A percentile compares a stretch with the other conserved stretches of the same genome.
phyloP scores from a whole-genome alignment of 495 filamentous ascomycete genomes.

The Aspergillus ellipticus region DNA sequence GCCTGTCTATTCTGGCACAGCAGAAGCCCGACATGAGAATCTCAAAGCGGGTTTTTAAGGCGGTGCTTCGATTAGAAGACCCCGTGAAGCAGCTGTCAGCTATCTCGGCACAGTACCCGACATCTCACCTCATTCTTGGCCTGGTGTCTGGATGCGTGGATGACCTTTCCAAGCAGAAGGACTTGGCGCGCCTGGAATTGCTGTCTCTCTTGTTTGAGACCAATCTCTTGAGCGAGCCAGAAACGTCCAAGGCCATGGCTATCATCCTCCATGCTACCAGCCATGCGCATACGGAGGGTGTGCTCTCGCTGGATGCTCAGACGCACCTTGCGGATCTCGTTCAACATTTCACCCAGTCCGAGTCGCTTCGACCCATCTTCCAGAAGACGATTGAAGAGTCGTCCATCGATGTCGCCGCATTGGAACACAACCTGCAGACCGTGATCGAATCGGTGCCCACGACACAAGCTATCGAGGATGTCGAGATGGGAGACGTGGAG shows the following conservation, averaged over 20 bases:
- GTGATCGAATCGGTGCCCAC: slow-evolving; percentile 49
- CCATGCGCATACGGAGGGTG: slow-evolving; percentile 31
- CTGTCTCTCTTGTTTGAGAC: slow-evolving; percentile 59
- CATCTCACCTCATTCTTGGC: slow-evolving; percentile 71
- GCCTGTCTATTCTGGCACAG: slow-evolving; percentile 74
- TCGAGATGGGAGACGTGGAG: slow-evolving; percentile 47
- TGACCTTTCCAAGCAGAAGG: slow-evolving; percentile 58
- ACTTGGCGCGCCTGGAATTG: slow-evolving; percentile 50
- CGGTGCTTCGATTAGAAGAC: slow-evolving; percentile 60
- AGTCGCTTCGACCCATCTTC: slow-evolving; percentile 53
- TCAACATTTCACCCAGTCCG: slow-evolving; percentile 54
- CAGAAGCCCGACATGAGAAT: slow-evolving; percentile 56
- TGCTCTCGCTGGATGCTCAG: slow-evolving; percentile 47
- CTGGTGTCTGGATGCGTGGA: slow-evolving; percentile 63
- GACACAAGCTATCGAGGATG: slow-evolving; percentile 43
- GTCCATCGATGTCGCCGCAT: slow-evolving; percentile 59
- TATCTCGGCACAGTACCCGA: slow-evolving; percentile 59
- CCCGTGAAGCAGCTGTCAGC: slow-evolving; percentile 55
- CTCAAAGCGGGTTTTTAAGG: slow-evolving; percentile 64
- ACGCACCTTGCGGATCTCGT: slow-evolving; percentile 61
- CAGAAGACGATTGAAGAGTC: slow-evolving; percentile 56
- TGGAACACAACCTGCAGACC: slow-evolving; percentile 69
- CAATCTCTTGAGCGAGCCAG: slow-evolving; percentile 57
- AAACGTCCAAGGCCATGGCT: slow-evolving; percentile 58
- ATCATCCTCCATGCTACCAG: slow-evolving; percentile 50